Base-by-base conservation (phyloP, 768 basidiomycete species). In the Trametes meyenii region DNA sequence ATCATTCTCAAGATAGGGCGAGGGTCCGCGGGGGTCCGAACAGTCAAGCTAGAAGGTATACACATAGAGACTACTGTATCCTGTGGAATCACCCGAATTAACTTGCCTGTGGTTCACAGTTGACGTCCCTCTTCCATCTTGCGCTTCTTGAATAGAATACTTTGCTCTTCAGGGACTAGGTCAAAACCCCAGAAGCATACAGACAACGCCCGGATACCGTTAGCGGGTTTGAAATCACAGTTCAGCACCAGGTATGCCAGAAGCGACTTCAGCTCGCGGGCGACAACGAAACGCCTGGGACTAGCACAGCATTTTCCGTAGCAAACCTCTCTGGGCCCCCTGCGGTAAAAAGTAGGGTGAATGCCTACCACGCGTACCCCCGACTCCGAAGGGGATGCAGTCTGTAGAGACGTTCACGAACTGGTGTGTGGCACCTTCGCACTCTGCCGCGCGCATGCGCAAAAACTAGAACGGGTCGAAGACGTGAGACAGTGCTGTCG, bases 401-500 rank as follows among this genome's bases (percentile, higher is more conserved):
- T 70, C 66, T 13, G 45, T 12, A 2, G 62, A 56, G 5, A 77
- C 75, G n/a, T 75, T 72, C 24, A 72, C 72, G 46, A 76, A 73
- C 50, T 75, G 76, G 48, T 78, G 68, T 60, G 73, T 77, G 1
- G 52, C 60, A 12, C 54, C 62, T 23, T 78, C 77, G 2, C 65
- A 74, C 1, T 73, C 67, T 38, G 58, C 63, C 14, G 78, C 71
- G 46, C 72, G 64, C 63, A 76, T 70, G 13, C 74, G 67, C 0
- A 74, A 70, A 64, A 83, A 85, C 2, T 84, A 80, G 70, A 81
- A 83, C 0, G 79, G 78, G 42, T 83, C 76, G 61, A 86, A 76
- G 11, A 39, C 54, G 16, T 58, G 35, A 75, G 44, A 52, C 45
- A 0, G 63, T 58, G 13, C 57, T 70, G 35, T 76, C 70, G 2